Percentiles rank a stretch among this genome's conserved stretches.
These are phyloP conservation scores for Drechmeria coniospora DNA, from an alignment of 2,329 filamentous ascomycete species.

Conservation along the genomic window DNA sequence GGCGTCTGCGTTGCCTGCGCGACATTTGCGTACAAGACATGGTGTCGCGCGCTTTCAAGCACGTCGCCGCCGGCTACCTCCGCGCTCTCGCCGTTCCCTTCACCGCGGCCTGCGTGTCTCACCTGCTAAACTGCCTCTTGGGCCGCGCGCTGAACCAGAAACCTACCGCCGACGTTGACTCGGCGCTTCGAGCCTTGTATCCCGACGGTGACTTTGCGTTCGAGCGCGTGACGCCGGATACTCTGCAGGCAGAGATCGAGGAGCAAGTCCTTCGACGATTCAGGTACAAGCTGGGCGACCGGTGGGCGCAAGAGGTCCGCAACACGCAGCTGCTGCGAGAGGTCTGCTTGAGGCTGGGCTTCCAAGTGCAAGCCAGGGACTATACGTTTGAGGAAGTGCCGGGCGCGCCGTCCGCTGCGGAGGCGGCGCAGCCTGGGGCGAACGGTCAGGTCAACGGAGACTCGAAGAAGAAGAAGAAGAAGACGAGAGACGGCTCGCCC, in stretches of 20 bases:
- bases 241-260: constrained; percentile 53
- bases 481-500: constrained; percentile 37
- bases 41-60: constrained; percentile 91
- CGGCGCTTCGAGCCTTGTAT: constrained; percentile 60
- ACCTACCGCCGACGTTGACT: constrained; percentile 64
- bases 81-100: constrained; percentile 67
- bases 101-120: constrained; percentile 63
- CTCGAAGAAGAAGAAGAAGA: constrained; percentile 48
- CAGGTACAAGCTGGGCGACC: constrained; percentile 53
- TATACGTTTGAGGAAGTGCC: constrained; percentile 19
- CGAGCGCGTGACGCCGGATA: constrained; percentile 60
- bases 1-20: constrained; percentile 61
- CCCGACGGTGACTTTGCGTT: constrained; percentile 70
- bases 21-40: constrained; percentile 79
- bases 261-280: constrained; percentile 60
- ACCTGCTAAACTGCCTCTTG: constrained; percentile 86
- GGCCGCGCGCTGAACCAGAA: constrained; percentile 62
- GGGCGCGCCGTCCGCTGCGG: constrained; percentile 16
- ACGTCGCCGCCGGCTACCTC: constrained; percentile 66
- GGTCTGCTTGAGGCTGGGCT: constrained; percentile 71
- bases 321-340: constrained; percentile 80
- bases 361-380: constrained; percentile 67
- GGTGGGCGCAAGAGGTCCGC: constrained; percentile 54
- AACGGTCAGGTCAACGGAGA: constrained; percentile 29
- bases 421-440: constrained; percentile 15